These are phyloP conservation scores for Clavariopsis aquatica DNA, from an alignment of 495 filamentous ascomycete species.

Conservation along the genomic window DNA sequence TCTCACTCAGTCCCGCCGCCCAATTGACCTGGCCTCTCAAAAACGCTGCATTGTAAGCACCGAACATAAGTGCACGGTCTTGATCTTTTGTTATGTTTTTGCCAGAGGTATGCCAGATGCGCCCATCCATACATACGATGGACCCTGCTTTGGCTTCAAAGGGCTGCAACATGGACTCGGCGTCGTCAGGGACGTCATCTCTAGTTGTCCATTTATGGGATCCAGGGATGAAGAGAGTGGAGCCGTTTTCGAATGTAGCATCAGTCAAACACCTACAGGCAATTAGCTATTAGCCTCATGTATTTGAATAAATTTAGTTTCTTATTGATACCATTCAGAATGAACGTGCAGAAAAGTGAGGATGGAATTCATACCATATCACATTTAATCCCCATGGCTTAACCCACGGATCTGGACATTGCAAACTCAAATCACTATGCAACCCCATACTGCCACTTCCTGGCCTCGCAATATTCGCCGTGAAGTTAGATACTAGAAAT, in stretches of 20 bases:
- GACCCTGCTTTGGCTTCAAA: conserved; percentile 27
- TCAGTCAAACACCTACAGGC: conserved; percentile 5
- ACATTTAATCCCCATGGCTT: conserved; percentile 3
- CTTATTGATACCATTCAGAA: not conserved
- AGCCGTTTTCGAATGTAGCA: conserved; percentile 6
- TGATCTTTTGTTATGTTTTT: conserved; percentile 15
- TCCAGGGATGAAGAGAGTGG: conserved; percentile 13
- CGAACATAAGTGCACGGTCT: conserved; percentile 19
- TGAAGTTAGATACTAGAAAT: conserved; percentile 20
- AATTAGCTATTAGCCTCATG: not conserved
- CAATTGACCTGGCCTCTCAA: conserved; percentile 23
- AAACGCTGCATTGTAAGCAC: conserved; percentile 16
- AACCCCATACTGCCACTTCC: conserved; percentile 22
- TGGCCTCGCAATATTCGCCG: conserved; percentile 22
- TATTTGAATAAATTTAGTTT: too few relatives aligned
- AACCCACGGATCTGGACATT: conserved; percentile 10
- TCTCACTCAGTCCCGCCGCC: conserved; percentile 15
- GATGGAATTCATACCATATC: conserved; percentile 1
- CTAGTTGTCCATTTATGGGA: conserved; percentile 13
- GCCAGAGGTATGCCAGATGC: conserved; percentile 18
- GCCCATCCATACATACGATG: conserved; percentile 22
- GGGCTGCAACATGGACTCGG: conserved; percentile 12
- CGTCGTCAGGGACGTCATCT: conserved; percentile 10
- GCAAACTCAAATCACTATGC: conserved; percentile 14
- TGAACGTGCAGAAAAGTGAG: not conserved